Percentiles rank a stretch among this genome's conserved stretches.
These are phyloP conservation scores for Macrolepiota dolichaula DNA, from an alignment of 768 basidiomycete species.

Conservation along the genomic window DNA sequence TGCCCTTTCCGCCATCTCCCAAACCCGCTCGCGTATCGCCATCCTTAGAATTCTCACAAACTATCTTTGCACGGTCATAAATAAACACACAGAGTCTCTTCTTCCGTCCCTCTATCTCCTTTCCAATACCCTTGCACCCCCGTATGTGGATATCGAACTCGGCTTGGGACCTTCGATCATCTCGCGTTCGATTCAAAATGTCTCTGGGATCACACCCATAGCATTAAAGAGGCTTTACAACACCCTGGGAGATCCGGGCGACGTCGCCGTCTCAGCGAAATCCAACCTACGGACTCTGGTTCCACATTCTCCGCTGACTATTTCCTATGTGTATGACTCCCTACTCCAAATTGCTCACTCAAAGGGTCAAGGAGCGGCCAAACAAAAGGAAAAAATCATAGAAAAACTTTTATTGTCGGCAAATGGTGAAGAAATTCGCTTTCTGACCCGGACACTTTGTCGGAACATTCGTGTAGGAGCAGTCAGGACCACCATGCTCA, in stretches of 20 bases:
- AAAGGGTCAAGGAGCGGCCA: conserved; percentile 75
- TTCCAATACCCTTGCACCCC: conserved; percentile 75
- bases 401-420: conserved; percentile 82
- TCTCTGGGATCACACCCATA: conserved; percentile 59
- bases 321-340: conserved; percentile 63
- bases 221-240: conserved; percentile 68
- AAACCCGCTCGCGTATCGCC: conserved; percentile 68
- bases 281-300: conserved; percentile 70
- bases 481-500: conserved; percentile 77
- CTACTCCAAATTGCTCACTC: conserved; percentile 63
- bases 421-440: conserved; percentile 85
- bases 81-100: conserved; percentile 65
- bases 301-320: conserved; percentile 63
- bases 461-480: conserved; percentile 86
- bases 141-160: conserved; percentile 69
- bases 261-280: conserved; percentile 85
- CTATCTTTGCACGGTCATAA: conserved; percentile 63
- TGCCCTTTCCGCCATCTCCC: conserved; percentile 54
- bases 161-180: conserved; percentile 68
- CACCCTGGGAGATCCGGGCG: conserved; percentile 77
- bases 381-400: conserved; percentile 73
- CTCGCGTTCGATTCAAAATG: conserved; percentile 66
- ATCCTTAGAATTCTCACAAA: conserved; percentile 74
- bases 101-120: conserved; percentile 77
- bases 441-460: conserved; percentile 69